A percentile compares a stretch with the other conserved stretches of the same genome.
These are phyloP conservation scores for Amanita subjunquillea DNA, from an alignment of 768 basidiomycete genomes.

Conservation along the genomic window DNA sequence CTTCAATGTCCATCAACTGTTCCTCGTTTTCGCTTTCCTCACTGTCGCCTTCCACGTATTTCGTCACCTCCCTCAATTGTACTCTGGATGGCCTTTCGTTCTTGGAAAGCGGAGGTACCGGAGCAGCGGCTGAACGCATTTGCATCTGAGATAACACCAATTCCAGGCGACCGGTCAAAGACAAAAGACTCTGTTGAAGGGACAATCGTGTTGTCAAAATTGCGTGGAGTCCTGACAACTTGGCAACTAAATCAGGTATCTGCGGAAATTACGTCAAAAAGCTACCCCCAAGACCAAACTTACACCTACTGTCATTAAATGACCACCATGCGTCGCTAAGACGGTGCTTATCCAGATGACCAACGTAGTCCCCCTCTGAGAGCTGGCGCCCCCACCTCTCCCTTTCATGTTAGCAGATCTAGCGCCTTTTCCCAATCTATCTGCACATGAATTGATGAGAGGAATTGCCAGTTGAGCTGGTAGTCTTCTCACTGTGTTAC, in stretches of 20 bases:
- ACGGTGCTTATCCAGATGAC: constrained; percentile 76
- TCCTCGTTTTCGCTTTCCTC: constrained; percentile 41
- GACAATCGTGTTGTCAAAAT: constrained; percentile 71
- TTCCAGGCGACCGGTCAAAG: constrained; percentile 83
- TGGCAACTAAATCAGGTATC: constrained; percentile 89
- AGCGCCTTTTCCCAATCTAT: constrained; percentile 72
- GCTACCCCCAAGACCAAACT: neutral
- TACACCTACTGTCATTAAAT: constrained; percentile 83
- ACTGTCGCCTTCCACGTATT: constrained; percentile 77
- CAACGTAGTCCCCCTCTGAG: constrained; percentile 61
- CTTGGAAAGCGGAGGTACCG: constrained; percentile 39
- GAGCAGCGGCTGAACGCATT: constrained; percentile 67
- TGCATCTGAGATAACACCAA: constrained; percentile 93
- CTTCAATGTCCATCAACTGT: constrained; percentile 44
- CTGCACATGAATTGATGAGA: constrained; percentile 80
- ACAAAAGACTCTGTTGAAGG: constrained; percentile 76
- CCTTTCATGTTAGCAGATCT: constrained; percentile 67
- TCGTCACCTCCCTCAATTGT: constrained; percentile 28
- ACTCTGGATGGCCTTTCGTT: constrained; percentile 20
- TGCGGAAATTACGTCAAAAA: constrained; percentile 20
- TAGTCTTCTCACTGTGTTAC: constrained; percentile 77
- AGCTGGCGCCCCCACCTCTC: constrained; percentile 69
- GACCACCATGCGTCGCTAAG: constrained; percentile 76
- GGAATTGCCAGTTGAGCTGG: constrained; percentile 84
- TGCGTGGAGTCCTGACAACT: constrained; percentile 76